These are phyloP conservation scores for Clarireedia sp. DNA, from an alignment of 2,329 filamentous ascomycete genomes.

Conservation along the genomic window DNA sequence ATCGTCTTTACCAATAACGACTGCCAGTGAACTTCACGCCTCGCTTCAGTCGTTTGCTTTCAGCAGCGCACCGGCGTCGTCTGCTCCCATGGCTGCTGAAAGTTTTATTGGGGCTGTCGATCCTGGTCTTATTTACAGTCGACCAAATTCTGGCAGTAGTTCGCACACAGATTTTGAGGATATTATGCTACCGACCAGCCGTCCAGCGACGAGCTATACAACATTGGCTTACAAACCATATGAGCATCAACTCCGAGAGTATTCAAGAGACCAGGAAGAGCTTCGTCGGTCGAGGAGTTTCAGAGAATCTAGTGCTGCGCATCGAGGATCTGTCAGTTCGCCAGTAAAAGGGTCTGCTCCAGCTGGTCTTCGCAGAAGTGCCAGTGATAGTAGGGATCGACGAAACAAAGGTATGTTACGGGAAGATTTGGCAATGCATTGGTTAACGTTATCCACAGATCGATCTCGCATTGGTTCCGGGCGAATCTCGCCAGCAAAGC, in stretches of 20 bases:
- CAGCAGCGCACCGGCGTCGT: conserved; percentile 32
- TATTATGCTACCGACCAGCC: conserved; percentile 19
- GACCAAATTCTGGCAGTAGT: conserved; percentile 22
- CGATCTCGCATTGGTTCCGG: conserved; percentile 20
- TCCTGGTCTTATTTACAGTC: conserved; percentile 50
- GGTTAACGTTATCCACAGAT: conserved; percentile 16
- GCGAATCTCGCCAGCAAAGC: conserved; percentile 42
- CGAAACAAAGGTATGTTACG: conserved; percentile 17
- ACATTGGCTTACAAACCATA: conserved; percentile 25
- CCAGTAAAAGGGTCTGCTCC: conserved; percentile 25
- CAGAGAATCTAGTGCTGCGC: conserved; percentile 17
- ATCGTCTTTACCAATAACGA: conserved; percentile 15
- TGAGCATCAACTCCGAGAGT: conserved; percentile 28
- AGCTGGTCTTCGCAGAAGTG: conserved; percentile 23
- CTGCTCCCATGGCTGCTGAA: conserved; percentile 44
- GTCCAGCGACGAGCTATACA: conserved; percentile 24
- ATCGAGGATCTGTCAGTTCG: conserved; percentile 24
- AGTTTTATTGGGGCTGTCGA: conserved; percentile 45
- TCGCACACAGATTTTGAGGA: conserved; percentile 20
- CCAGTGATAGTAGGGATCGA: conserved; percentile 25
- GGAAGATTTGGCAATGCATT: not conserved
- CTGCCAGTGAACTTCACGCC: conserved; percentile 31
- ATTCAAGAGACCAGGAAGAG: conserved; percentile 26
- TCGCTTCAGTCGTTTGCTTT: conserved; percentile 35
- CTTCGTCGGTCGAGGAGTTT: conserved; percentile 22